Conservation (phyloP, 2,329 filamentous ascomycete genomes). For the Aureobasidium sp. region DNA sequence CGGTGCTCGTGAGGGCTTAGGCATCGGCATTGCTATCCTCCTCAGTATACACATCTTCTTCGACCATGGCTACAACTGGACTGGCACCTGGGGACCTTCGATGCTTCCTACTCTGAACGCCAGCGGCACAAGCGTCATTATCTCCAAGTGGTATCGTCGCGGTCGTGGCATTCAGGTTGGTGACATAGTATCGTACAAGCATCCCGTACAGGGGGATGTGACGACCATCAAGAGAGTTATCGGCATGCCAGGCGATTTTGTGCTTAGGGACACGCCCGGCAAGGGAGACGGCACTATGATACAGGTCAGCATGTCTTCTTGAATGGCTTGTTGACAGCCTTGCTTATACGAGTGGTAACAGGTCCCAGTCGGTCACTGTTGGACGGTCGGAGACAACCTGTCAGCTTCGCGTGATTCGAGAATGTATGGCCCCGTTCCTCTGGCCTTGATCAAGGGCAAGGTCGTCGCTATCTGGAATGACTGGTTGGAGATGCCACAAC, state of each 20-base stretch:
- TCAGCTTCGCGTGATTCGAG: conserved; percentile 79
- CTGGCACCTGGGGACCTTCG: conserved; percentile 62
- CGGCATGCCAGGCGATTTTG: conserved; percentile 58
- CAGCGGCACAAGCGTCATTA: conserved; percentile 60
- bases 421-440: conserved; percentile 74
- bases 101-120: conserved; percentile 82
- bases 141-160: conserved; percentile 59
- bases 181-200: conserved; percentile 72
- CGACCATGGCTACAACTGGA: conserved; percentile 54
- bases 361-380: conserved; percentile 89
- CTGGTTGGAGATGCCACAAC: conserved; percentile 14
- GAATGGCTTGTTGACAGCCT: background rate
- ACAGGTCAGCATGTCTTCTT: conserved; percentile 44
- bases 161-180: conserved; percentile 68
- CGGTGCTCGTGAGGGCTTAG: background rate
- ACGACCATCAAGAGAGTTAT: conserved; percentile 68
- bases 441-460: conserved; percentile 79
- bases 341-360: conserved; percentile 31
- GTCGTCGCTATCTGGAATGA: conserved; percentile 48
- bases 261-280: conserved; percentile 57
- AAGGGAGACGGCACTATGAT: conserved; percentile 47
- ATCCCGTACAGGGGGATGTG: conserved; percentile 54
- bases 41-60: conserved; percentile 30
- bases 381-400: conserved; percentile 83
- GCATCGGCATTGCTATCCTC: conserved; percentile 9